These are phyloP conservation scores for Starmerella bombicola DNA, from an alignment of 805 yeast species.

Conservation along the genomic window DNA sequence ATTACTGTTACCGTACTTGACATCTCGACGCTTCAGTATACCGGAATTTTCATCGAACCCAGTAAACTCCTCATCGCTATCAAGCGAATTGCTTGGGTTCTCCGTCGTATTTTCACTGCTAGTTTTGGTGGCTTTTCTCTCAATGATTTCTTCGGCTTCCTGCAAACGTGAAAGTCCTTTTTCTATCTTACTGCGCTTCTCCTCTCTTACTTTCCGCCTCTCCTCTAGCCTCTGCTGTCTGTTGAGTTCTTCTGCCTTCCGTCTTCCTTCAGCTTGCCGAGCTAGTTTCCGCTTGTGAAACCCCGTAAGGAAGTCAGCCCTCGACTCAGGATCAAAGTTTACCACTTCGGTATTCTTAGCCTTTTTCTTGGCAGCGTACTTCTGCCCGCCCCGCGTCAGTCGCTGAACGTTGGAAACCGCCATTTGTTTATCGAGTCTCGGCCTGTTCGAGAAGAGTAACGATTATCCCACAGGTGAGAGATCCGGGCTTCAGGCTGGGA, in stretches of 20 bases:
- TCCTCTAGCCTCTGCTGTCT: slow-evolving; percentile 62
- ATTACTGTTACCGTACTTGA: slow-evolving; percentile 34
- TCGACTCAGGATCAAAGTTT: slow-evolving; percentile 59
- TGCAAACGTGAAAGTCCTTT: slow-evolving; percentile 50
- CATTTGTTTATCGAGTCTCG: slow-evolving; percentile 6
- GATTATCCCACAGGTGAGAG: no score
- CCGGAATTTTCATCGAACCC: slow-evolving; percentile 34
- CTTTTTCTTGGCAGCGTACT: slow-evolving; percentile 56
- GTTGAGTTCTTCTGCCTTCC: slow-evolving; percentile 62
- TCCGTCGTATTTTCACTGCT: slow-evolving; percentile 19
- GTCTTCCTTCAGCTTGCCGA: slow-evolving; percentile 76
- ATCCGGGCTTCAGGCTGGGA: no score
- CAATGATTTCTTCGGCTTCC: slow-evolving; percentile 33
- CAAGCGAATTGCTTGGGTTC: not conserved
- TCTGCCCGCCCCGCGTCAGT: slow-evolving; percentile 69
- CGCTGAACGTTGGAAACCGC: slow-evolving; percentile 56
- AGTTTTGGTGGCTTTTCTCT: slow-evolving; percentile 23
- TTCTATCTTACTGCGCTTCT: slow-evolving; percentile 52
- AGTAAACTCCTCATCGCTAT: slow-evolving; percentile 32
- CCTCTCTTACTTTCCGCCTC: slow-evolving; percentile 57
- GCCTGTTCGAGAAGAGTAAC: not conserved
- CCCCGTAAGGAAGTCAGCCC: slow-evolving; percentile 72
- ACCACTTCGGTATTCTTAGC: slow-evolving; percentile 64
- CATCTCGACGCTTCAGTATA: slow-evolving; percentile 35
- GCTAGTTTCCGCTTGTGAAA: slow-evolving; percentile 87